Conservation (phyloP, 179 eudicot genomes). For the Vitellaria paradoxa region DNA sequence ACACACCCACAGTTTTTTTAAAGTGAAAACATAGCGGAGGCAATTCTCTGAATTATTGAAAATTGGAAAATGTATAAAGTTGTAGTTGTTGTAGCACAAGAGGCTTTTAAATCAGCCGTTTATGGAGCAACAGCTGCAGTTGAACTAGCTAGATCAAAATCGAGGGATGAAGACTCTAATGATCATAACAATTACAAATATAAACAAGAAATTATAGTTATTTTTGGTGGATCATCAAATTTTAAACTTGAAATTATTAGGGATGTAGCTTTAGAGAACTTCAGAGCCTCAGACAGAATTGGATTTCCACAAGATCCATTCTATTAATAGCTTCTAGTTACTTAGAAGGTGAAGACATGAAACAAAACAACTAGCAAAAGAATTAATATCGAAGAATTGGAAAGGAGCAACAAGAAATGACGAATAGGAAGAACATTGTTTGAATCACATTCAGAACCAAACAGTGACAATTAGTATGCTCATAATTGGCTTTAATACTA, state of each 20-base stretch:
- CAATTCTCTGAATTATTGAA: constrained; percentile 8
- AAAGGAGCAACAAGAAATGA: too few relatives aligned
- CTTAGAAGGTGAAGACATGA: constrained; percentile 2
- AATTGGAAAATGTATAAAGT: constrained; percentile 9
- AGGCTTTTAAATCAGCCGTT: constrained; percentile 16
- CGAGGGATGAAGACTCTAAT: constrained; percentile 1
- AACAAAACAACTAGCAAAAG: constrained; percentile 8
- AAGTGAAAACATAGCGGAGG: background rate
- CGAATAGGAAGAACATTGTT: too few relatives aligned
- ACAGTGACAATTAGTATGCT: too few relatives aligned
- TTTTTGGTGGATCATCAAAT: too few relatives aligned
- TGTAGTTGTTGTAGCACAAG: constrained; percentile 15
- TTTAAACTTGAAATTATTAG: too few relatives aligned
- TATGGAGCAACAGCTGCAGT: constrained; percentile 22
- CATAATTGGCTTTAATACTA: too few relatives aligned
- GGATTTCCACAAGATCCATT: constrained; percentile 5
- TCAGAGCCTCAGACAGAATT: too few relatives aligned
- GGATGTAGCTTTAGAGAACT: too few relatives aligned
- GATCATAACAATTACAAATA: constrained; percentile 1
- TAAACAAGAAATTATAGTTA: background rate
- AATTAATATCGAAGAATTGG: background rate
- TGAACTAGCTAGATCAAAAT: constrained; percentile 7
- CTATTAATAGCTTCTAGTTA: constrained; percentile 9
- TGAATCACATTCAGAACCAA: too few relatives aligned
- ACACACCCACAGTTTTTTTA: background rate